A percentile compares a stretch with the other conserved stretches of the same genome.
phyloP scores from a whole-genome alignment of 345 rosid species.

The Hevea brasiliensis region DNA sequence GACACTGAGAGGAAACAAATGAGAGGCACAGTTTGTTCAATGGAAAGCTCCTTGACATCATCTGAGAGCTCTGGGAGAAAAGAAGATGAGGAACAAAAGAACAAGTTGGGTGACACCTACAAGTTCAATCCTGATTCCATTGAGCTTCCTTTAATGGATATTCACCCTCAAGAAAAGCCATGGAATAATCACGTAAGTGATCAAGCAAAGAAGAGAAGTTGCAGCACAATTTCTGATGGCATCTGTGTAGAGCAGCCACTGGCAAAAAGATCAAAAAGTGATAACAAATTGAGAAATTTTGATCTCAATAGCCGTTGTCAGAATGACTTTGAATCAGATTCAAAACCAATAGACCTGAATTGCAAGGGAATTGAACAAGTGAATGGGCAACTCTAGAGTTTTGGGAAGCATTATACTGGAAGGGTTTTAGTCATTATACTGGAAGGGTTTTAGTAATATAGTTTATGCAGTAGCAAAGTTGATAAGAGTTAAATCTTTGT shows the following conservation, averaged over 20 bases:
- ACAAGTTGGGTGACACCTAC: conserved; percentile 25
- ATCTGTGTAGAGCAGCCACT: conserved; percentile 40
- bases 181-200: conserved; percentile 24
- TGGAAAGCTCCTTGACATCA: conserved; percentile 87
- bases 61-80: conserved; percentile 69
- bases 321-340: conserved; percentile 36
- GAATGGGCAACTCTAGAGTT: conserved; percentile 29
- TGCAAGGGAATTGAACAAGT: conserved; percentile 31
- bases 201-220: conserved; percentile 53
- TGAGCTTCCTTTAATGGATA: conserved; percentile 67
- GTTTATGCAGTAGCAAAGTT: conserved; percentile 29
- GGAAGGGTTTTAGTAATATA: conserved; percentile 21
- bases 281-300: conserved; percentile 40
- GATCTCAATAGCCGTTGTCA: conserved; percentile 59
- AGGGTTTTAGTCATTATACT: too few species aligned
- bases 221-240: conserved; percentile 35
- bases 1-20: conserved; percentile 26
- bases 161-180: conserved; percentile 35
- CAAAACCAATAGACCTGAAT: conserved; percentile 50
- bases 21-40: conserved; percentile 55
- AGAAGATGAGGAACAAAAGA: conserved; percentile 28
- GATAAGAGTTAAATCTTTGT: conserved; percentile 30
- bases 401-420: too few species aligned
- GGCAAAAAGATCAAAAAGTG: conserved; percentile 35
- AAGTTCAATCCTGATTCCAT: conserved; percentile 23